Evolutionary conservation across 768 basidiomycete species (phyloP).

Genomic region (Peribolospora kevripleyi): DNA sequence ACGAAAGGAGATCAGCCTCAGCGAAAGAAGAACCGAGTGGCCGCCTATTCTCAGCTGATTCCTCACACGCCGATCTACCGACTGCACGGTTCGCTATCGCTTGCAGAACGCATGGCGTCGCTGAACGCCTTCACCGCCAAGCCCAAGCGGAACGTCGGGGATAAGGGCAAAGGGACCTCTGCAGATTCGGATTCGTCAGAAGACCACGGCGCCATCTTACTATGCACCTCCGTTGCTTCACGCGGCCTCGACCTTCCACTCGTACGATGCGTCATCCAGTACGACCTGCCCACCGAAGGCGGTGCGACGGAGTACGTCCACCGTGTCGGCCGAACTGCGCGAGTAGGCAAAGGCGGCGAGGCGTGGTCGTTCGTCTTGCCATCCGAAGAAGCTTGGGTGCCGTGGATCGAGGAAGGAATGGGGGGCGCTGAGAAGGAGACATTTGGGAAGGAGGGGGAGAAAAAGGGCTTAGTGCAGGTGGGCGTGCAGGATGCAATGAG

Average conservation of each 20-base stretch:
- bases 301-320: slow-evolving; percentile 92
- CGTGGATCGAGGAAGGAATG: slow-evolving; percentile 73
- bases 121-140: slow-evolving; percentile 49
- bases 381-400: slow-evolving; percentile 67
- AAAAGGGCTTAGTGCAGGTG: slow-evolving; percentile 19
- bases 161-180: slow-evolving; percentile 10
- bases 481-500: slow-evolving; percentile 45
- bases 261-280: slow-evolving; percentile 84
- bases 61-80: slow-evolving; percentile 63
- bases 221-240: slow-evolving; percentile 96
- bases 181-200: slow-evolving; percentile 13
- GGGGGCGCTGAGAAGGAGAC: slow-evolving; percentile 24
- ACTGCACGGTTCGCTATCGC: slow-evolving; percentile 76
- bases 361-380: slow-evolving; percentile 82
- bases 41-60: slow-evolving; percentile 44
- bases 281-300: slow-evolving; percentile 91
- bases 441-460: slow-evolving; percentile 10
- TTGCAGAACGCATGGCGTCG: slow-evolving; percentile 50
- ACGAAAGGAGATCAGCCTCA: slow-evolving; percentile 1
- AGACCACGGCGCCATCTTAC: slow-evolving; percentile 40
- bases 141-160: slow-evolving; percentile 17
- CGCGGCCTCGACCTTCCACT: slow-evolving; percentile 85
- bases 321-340: slow-evolving; percentile 85
- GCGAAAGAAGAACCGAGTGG: slow-evolving; percentile 24
- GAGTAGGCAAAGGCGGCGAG: slow-evolving; percentile 83